phyloP scores from a whole-genome alignment of 1,284 basidiomycete species.

The Hemileccinum hortonii region DNA sequence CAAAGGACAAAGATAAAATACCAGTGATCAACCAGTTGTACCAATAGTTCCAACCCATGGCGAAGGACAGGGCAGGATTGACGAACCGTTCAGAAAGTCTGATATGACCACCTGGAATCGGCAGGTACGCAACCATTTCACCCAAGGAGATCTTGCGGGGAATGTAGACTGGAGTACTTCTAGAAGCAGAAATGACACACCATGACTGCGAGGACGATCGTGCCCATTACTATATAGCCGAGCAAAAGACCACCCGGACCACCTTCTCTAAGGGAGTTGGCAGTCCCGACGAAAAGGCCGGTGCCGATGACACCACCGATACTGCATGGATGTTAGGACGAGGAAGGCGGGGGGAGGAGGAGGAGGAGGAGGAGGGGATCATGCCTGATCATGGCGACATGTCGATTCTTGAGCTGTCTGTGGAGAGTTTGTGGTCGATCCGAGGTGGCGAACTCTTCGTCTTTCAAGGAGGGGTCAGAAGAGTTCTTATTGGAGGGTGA shows the following conservation, averaged over 20 bases:
- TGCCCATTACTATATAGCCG: conserved; percentile 61
- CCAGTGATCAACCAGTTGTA: conserved; percentile 62
- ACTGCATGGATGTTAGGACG: conserved; percentile 25
- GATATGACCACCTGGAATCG: conserved; percentile 59
- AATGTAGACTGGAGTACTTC: background rate
- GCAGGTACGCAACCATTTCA: conserved; percentile 47
- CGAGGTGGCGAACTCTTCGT: conserved; percentile 19
- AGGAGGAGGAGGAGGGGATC: background rate
- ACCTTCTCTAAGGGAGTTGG: conserved; percentile 50
- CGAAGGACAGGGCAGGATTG: conserved; percentile 66
- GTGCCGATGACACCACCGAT: conserved; percentile 79
- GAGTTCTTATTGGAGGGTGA: background rate
- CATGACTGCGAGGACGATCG: conserved; percentile 64
- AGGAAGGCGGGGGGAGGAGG: background rate
- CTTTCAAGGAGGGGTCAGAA: conserved; percentile 18
- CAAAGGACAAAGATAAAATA: conserved; percentile 16
- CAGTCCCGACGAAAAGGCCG: conserved; percentile 67
- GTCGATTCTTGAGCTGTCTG: conserved; percentile 64
- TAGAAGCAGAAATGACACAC: conserved; percentile 25
- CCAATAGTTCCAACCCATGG: conserved; percentile 74
- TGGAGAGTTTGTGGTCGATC: conserved; percentile 36
- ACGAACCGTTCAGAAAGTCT: conserved; percentile 69
- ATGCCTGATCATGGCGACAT: conserved; percentile 71
- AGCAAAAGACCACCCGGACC: conserved; percentile 66
- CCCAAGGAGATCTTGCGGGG: conserved; percentile 36